phyloP scores from a whole-genome alignment of 2,329 filamentous ascomycete genomes.

The Colletotrichum sp. region DNA sequence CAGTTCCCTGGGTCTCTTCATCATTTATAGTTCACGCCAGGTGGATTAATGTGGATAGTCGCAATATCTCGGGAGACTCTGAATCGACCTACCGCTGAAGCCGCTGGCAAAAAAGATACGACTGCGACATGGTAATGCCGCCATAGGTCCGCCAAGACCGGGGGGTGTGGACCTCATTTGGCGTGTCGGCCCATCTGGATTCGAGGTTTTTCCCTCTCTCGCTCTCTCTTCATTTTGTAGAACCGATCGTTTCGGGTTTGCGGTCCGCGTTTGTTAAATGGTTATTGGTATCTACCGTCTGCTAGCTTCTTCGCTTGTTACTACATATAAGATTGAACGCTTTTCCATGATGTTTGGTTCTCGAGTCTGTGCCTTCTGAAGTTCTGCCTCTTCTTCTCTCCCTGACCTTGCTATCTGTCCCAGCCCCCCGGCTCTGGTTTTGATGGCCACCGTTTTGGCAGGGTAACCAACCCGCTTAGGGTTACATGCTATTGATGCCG shows the following conservation, averaged over 20 bases:
- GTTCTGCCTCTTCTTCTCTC: background rate
- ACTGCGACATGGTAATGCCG: background rate
- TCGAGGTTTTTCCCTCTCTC: background rate
- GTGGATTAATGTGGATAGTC: background rate
- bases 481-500: background rate
- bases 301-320: background rate
- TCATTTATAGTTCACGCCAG: background rate
- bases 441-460: background rate
- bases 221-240: background rate
- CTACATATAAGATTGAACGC: background rate
- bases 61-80: background rate
- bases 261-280: background rate
- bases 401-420: background rate
- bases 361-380: background rate
- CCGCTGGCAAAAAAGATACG: background rate
- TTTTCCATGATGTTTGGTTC: background rate
- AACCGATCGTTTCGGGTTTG: background rate
- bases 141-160: background rate
- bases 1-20: background rate
- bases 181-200: background rate
- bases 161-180: background rate
- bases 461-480: background rate
- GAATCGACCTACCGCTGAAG: background rate
- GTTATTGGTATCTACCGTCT: background rate
- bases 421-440: background rate